Evolutionary conservation across 2,329 filamentous ascomycete species (phyloP).

Genomic region (Aspergillus intermedius): DNA sequence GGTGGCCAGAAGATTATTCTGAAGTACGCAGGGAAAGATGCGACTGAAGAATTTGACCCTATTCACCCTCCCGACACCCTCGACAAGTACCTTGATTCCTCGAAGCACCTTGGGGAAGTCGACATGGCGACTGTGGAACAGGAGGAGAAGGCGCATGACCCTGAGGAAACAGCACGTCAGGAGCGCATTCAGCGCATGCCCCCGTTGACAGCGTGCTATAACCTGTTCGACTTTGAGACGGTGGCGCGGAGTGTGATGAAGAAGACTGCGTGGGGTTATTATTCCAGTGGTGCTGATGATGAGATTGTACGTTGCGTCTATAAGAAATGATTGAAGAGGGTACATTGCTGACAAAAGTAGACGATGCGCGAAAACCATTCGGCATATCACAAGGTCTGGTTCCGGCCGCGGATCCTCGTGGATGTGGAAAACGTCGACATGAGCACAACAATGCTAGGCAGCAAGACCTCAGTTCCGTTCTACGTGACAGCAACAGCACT

Average conservation of each 20-base stretch:
- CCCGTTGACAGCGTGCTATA: slow-evolving; percentile 79
- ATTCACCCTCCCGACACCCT: slow-evolving; percentile 86
- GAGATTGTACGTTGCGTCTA: slow-evolving; percentile 58
- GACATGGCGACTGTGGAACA: slow-evolving; percentile 74
- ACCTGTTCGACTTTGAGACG: slow-evolving; percentile 90
- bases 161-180: slow-evolving; percentile 67
- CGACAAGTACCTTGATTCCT: slow-evolving; percentile 69
- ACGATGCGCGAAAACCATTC: slow-evolving; percentile 92
- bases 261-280: slow-evolving; percentile 95
- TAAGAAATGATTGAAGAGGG: neutral
- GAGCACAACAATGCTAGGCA: slow-evolving; percentile 88
- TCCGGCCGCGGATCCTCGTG: slow-evolving; percentile 80
- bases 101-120: slow-evolving; percentile 82
- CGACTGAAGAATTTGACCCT: slow-evolving; percentile 83
- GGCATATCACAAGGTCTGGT: slow-evolving; percentile 97
- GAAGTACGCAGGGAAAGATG: slow-evolving; percentile 93
- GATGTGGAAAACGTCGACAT: slow-evolving; percentile 85
- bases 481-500: slow-evolving; percentile 95
- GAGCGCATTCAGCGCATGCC: slow-evolving; percentile 71
- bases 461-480: slow-evolving; percentile 76
- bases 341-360: slow-evolving; percentile 37
- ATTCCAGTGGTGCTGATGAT: slow-evolving; percentile 86
- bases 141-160: slow-evolving; percentile 60
- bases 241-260: slow-evolving; percentile 90
- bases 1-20: slow-evolving; percentile 89